Conservation (phyloP, 306 rosid species). For the Pyrus bretschneideri region DNA sequence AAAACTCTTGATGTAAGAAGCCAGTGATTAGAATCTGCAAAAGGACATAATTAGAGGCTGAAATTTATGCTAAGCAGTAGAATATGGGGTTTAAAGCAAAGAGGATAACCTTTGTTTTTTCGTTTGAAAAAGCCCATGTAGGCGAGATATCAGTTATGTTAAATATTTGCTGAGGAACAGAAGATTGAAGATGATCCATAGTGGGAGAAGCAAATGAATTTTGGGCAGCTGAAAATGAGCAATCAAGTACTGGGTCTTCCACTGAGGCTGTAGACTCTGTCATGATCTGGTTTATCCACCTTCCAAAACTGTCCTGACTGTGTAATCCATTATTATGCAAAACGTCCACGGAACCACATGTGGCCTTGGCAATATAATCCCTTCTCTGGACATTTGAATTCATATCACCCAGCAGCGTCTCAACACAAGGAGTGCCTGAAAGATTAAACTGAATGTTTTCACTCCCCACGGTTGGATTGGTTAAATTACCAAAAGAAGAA, state of each 20-base stretch:
- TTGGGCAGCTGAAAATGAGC: conserved; percentile 43
- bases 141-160: conserved; percentile 74
- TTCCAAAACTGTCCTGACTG: conserved; percentile 87
- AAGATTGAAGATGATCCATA: conserved; percentile 43
- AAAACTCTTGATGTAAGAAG: conserved; percentile 47
- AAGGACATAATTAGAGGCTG: not conserved
- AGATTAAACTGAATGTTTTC: conserved; percentile 29
- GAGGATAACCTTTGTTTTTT: conserved; percentile 78
- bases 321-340: conserved; percentile 46
- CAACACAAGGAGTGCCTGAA: conserved; percentile 29
- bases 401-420: conserved; percentile 29
- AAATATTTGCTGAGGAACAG: conserved; percentile 63
- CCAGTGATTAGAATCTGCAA: conserved; percentile 81
- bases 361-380: conserved; percentile 21
- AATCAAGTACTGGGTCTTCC: conserved; percentile 42
- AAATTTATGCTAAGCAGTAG: not conserved
- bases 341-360: conserved; percentile 26
- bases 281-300: conserved; percentile 60
- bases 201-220: conserved; percentile 33
- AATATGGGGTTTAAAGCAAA: conserved; percentile 3
- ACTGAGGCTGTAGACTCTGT: conserved; percentile 51
- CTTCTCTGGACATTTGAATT: conserved; percentile 34
- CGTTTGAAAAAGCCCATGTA: conserved; percentile 65
- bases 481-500: conserved; percentile 33
- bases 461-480: conserved; percentile 29